Conservation (phyloP, 257 asterid species). For the Capsicum chinense region DNA sequence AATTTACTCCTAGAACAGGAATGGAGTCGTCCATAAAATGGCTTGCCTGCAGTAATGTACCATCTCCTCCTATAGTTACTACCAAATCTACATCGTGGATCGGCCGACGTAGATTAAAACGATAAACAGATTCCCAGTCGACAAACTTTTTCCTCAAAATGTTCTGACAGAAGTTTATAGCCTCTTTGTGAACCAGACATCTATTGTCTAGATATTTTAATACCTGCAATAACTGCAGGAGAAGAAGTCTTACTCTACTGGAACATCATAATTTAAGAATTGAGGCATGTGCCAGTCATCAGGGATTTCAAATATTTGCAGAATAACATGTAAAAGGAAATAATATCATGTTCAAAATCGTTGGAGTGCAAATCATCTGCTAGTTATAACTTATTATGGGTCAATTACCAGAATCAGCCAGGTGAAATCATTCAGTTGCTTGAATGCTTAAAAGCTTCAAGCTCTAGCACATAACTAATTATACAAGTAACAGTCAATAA, state of each 20-base stretch:
- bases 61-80: constrained; percentile 91
- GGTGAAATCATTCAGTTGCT: neutral
- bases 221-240: constrained; percentile 56
- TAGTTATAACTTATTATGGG: neutral
- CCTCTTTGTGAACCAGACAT: constrained; percentile 68
- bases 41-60: constrained; percentile 84
- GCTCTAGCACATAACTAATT: neutral
- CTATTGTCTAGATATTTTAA: constrained; percentile 60
- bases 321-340: constrained; percentile 14
- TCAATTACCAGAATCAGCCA: constrained; percentile 5
- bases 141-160: constrained; percentile 62
- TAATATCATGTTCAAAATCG: constrained; percentile 1
- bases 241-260: neutral
- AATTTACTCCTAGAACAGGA: constrained; percentile 90
- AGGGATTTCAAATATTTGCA: constrained; percentile 16
- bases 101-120: constrained; percentile 58
- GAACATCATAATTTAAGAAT: constrained; percentile 4
- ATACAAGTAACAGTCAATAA: neutral
- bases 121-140: constrained; percentile 65
- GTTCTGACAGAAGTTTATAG: constrained; percentile 76
- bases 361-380: constrained; percentile 22
- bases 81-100: constrained; percentile 81
- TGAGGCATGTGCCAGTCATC: neutral
- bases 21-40: constrained; percentile 77
- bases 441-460: neutral